A percentile compares a stretch with the other conserved stretches of the same genome.
These are phyloP conservation scores for Psilocybe sp. DNA, from an alignment of 768 basidiomycete genomes.

Conservation along the genomic window DNA sequence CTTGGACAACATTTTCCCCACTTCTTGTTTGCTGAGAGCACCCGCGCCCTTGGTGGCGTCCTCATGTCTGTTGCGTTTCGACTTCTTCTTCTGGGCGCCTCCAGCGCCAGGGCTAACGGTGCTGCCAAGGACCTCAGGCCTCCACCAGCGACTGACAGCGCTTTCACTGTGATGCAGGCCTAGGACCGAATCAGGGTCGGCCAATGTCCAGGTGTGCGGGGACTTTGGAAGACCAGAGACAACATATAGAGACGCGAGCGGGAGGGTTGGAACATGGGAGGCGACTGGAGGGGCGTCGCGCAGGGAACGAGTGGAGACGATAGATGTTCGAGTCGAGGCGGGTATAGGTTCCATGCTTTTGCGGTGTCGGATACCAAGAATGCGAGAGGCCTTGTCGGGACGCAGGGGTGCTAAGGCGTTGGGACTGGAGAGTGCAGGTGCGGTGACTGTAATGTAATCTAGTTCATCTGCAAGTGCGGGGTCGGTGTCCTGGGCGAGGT, in stretches of 20 bases:
- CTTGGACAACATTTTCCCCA: slow-evolving; percentile 88
- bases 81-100: slow-evolving; percentile 75
- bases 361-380: slow-evolving; percentile 73
- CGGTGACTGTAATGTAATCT: slow-evolving; percentile 61
- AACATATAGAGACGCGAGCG: slow-evolving; percentile 81
- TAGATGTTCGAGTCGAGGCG: slow-evolving; percentile 69
- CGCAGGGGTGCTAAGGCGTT: slow-evolving; percentile 37
- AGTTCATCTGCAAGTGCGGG: slow-evolving; percentile 65
- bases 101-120: slow-evolving; percentile 84
- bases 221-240: slow-evolving; percentile 88
- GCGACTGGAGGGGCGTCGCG: slow-evolving; percentile 54
- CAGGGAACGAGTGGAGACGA: slow-evolving; percentile 72
- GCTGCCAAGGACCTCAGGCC: slow-evolving; percentile 87
- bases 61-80: slow-evolving; percentile 62
- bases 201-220: slow-evolving; percentile 86
- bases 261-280: slow-evolving; percentile 67
- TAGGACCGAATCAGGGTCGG: slow-evolving; percentile 78
- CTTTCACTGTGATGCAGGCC: slow-evolving; percentile 82
- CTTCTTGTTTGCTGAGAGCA: slow-evolving; percentile 80
- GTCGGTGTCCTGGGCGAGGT: slow-evolving; percentile 28
- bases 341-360: slow-evolving; percentile 85
- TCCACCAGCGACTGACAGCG: slow-evolving; percentile 87
- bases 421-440: slow-evolving; percentile 29
- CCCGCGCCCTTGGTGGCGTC: slow-evolving; percentile 74
- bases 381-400: slow-evolving; percentile 73